phyloP scores from a whole-genome alignment of 257 asterid species.

The Capsicum pubescens region DNA sequence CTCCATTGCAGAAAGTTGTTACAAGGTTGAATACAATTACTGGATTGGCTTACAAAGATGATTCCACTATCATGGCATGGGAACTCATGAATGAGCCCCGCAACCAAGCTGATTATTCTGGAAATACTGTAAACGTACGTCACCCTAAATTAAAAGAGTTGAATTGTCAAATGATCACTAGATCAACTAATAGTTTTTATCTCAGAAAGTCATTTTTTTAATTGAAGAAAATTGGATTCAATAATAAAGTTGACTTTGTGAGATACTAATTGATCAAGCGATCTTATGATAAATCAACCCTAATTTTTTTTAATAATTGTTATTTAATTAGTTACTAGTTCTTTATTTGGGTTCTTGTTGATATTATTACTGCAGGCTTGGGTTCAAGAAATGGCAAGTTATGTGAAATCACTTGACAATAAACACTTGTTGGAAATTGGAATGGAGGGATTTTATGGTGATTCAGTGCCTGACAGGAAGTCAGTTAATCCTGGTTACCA shows the following conservation, averaged over 20 bases:
- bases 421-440: slow-evolving; percentile 62
- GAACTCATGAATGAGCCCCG: slow-evolving; percentile 64
- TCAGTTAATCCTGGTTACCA: slow-evolving; percentile 55
- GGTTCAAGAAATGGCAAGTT: slow-evolving; percentile 54
- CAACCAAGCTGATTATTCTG: slow-evolving; percentile 51
- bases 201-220: background rate
- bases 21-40: slow-evolving; percentile 50
- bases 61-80: slow-evolving; percentile 36
- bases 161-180: background rate
- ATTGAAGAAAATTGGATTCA: background rate
- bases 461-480: slow-evolving; percentile 50
- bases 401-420: slow-evolving; percentile 60
- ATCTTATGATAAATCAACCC: background rate
- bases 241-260: background rate
- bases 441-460: slow-evolving; percentile 77
- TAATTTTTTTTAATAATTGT: background rate
- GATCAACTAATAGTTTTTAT: background rate
- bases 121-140: slow-evolving; percentile 54
- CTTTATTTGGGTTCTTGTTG: background rate
- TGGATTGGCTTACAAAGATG: slow-evolving; percentile 50
- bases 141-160: background rate
- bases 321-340: background rate
- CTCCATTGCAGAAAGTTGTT: slow-evolving; percentile 41
- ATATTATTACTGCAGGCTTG: slow-evolving; percentile 38
- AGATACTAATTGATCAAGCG: background rate